phyloP scores from a whole-genome alignment of 768 basidiomycete genomes.

The Leccinum subgranulosum region DNA sequence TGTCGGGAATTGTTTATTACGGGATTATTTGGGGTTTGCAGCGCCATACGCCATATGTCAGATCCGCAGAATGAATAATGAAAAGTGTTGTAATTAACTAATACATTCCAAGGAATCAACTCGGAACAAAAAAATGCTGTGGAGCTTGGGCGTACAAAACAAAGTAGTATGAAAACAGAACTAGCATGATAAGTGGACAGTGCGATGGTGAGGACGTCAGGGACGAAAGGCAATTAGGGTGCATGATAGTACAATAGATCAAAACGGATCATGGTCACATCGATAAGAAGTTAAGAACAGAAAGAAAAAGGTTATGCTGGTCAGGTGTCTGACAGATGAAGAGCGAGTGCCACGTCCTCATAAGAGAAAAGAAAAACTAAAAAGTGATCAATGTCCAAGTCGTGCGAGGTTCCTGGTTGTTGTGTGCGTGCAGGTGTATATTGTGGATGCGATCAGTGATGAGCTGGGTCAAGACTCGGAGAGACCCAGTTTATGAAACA shows the following conservation, averaged over 20 bases:
- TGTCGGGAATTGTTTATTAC: no score
- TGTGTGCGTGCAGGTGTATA: slow-evolving; percentile 4
- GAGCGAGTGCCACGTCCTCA: background rate
- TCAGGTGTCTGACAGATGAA: background rate
- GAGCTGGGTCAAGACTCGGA: slow-evolving; percentile 32
- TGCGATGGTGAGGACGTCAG: background rate
- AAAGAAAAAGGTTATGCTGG: slow-evolving; percentile 1
- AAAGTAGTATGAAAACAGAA: slow-evolving; percentile 5
- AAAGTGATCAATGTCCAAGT: slow-evolving; percentile 11
- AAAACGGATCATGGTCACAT: background rate
- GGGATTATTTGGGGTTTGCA: no score
- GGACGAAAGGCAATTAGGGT: background rate
- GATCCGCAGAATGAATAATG: no score
- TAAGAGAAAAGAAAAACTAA: slow-evolving; percentile 3
- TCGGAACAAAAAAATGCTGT: background rate
- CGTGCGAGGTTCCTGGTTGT: background rate
- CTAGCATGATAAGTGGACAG: background rate
- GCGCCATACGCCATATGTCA: no score
- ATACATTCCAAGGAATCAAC: slow-evolving; percentile 12
- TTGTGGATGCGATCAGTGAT: slow-evolving; percentile 7
- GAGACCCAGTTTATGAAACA: slow-evolving; percentile 71
- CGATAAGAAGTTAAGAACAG: background rate
- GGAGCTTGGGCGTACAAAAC: background rate
- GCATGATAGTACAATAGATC: slow-evolving; percentile 8
- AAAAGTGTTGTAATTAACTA: background rate